phyloP scores from a whole-genome alignment of 176 grass and related monocot species.

The Zizania latifolia region DNA sequence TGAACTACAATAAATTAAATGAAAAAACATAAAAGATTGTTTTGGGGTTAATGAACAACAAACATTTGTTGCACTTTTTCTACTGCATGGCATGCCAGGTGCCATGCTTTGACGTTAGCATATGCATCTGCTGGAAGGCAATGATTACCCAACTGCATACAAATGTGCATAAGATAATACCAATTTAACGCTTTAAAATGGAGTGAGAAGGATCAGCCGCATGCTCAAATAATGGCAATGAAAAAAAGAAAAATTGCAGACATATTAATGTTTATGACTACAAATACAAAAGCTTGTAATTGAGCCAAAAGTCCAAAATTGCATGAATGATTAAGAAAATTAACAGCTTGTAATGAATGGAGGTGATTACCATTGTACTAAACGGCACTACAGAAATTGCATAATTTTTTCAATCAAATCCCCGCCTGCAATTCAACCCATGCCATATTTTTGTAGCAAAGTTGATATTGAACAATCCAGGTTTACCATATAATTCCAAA shows the following conservation, averaged over 20 bases:
- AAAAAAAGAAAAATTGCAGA: neutral
- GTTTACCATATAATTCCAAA: neutral
- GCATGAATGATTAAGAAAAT: neutral
- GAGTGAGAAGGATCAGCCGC: neutral
- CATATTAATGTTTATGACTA: neutral
- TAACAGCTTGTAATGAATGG: neutral
- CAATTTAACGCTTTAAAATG: neutral
- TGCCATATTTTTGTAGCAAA: neutral
- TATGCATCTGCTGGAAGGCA: neutral
- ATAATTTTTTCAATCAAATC: neutral
- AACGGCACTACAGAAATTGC: neutral
- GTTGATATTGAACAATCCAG: neutral
- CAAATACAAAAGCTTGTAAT: neutral
- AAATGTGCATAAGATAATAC: neutral
- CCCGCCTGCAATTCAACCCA: neutral
- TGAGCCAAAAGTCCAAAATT: neutral
- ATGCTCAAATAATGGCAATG: neutral
- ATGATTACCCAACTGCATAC: neutral
- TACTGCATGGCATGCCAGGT: neutral
- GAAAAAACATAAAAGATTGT: neutral
- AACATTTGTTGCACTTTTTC: neutral
- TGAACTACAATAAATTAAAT: neutral
- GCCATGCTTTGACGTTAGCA: neutral
- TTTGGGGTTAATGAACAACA: neutral
- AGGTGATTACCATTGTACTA: neutral